Conservation (phyloP, 306 rosid species). For the Arachis hypogaea region DNA sequence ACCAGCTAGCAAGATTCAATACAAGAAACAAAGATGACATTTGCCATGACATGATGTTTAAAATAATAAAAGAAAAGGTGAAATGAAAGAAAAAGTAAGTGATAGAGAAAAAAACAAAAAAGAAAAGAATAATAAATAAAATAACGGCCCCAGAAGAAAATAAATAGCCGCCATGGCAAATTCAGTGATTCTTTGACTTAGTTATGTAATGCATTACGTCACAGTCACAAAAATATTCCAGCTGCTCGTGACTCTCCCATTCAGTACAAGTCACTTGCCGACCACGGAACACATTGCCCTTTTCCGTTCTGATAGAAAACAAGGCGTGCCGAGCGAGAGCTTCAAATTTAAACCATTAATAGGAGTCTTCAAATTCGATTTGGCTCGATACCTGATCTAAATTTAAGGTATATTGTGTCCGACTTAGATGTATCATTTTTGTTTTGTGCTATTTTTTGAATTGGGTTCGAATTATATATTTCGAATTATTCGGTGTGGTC, state of each 20-base stretch:
- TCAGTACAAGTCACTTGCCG: no score
- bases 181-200: slow-evolving; percentile 37
- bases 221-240: slow-evolving; percentile 17
- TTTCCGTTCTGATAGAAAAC: no score
- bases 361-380: no score
- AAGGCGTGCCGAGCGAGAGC: no score
- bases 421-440: no score
- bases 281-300: no score
- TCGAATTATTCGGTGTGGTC: no score
- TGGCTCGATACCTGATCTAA: no score
- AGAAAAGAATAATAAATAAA: not conserved
- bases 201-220: slow-evolving; percentile 40
- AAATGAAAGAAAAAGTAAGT: not conserved
- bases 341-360: no score
- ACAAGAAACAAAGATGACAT: not conserved
- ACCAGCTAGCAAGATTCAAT: not conserved
- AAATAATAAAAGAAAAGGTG: not conserved
- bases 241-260: not conserved
- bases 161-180: slow-evolving; percentile 21
- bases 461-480: no score
- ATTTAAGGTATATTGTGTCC: no score
- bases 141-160: not conserved
- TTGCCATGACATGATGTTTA: not conserved
- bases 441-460: no score
- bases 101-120: not conserved